Base-by-base conservation (phyloP, 805 yeast species). In the Lachancea waltii region DNA sequence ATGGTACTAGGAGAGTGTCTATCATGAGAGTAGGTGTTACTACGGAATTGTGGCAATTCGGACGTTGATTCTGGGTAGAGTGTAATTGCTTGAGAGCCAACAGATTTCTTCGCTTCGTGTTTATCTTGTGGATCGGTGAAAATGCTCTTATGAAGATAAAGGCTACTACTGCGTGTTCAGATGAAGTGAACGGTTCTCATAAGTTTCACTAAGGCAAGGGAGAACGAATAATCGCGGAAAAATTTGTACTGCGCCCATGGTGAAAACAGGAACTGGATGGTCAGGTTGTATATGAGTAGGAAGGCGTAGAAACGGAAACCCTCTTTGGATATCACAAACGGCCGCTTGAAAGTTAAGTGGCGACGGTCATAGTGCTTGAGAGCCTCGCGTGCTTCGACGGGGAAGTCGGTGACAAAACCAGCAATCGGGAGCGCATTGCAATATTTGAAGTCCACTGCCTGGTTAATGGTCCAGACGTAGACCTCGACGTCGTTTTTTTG, bases 381-480 rank as follows among this genome's bases (percentile, higher is more conserved):
- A 16, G 51, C 30, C 18, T 42, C 34, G 16, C 50, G 46, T 7
- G 60, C 47, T 18, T 39, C 37, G 2, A 43, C 28, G 15, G 63
- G 63, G 35, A 54, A 49, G 42, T 59, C 64, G 2, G 62, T 55
- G 7, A 59, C 51, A n/a, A 51, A 45, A 26, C 63, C 64, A 24
- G 44, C 38, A 14, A 59, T 54, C 22, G 62, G 60, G 23, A 58
- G 36, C 18, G 56, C 56, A 15, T 51, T 33, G 32, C 50, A 31
- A 44, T 48, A 48, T 37, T 56, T 33, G 54, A 60, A 39, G 47
- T 58, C 57, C 16, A 48, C 34, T 34, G 56, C 44, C 42, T 58
- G 40, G 50, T 76, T 76, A 13, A 73, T 62, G 1, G 81, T 76
- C 82, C 82, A 76, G 3, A 70, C 48, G 42, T 66, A 73, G 3